phyloP scores from a whole-genome alignment of 1,284 basidiomycete species.

The Ganoderma lucidum region DNA sequence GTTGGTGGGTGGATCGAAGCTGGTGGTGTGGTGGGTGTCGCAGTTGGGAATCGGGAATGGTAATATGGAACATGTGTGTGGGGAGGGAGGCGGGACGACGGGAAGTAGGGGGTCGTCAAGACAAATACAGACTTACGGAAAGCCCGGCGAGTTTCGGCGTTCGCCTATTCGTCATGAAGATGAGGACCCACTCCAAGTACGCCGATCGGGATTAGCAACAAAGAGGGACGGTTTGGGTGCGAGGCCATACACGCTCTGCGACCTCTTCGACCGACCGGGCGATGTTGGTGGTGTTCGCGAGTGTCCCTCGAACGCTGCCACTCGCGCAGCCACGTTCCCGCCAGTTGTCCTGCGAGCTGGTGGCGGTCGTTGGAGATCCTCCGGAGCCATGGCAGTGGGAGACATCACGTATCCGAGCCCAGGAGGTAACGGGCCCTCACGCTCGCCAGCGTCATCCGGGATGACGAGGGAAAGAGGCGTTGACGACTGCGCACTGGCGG shows the following conservation, averaged over 20 bases:
- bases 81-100: not conserved
- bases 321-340: conserved; percentile 43
- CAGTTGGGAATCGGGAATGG: not conserved
- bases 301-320: conserved; percentile 52
- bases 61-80: not conserved
- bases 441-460: conserved; percentile 14
- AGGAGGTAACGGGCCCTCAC: conserved; percentile 3
- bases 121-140: not conserved
- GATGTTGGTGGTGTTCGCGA: conserved; percentile 24
- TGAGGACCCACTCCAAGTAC: conserved; percentile 25
- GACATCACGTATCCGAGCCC: conserved; percentile 33
- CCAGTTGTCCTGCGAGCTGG: conserved; percentile 32
- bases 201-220: conserved; percentile 66
- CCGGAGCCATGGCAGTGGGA: conserved; percentile 32
- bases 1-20: not conserved
- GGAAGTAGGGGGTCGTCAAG: not conserved
- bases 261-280: conserved; percentile 45
- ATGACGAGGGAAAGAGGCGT: conserved; percentile 16
- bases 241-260: conserved; percentile 55
- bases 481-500: not conserved
- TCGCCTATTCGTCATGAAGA: conserved; percentile 21
- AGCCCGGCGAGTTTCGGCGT: not conserved
- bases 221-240: conserved; percentile 63
- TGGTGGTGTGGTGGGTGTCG: not conserved
- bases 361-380: conserved; percentile 18